Percentiles rank a stretch among this genome's conserved stretches.
Evolutionary conservation across 345 rosid species (phyloP).

Genomic region (Brassica cretica): DNA sequence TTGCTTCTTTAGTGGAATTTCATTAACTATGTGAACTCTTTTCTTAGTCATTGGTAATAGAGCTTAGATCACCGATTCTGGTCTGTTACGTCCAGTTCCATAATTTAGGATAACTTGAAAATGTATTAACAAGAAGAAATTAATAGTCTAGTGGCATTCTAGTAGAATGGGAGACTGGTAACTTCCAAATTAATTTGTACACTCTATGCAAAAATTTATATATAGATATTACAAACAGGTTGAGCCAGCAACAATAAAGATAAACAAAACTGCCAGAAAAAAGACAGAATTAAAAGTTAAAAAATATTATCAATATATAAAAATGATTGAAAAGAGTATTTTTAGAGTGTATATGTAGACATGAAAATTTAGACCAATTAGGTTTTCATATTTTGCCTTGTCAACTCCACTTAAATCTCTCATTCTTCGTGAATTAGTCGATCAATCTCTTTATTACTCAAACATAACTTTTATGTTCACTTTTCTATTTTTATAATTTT

Average conservation of each 20-base stretch:
- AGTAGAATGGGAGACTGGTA: background rate
- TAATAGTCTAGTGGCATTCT: background rate
- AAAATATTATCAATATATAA: too few species aligned
- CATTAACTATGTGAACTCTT: background rate
- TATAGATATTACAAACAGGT: background rate
- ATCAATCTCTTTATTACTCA: too few species aligned
- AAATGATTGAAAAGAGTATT: background rate
- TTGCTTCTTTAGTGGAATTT: background rate
- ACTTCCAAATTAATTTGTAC: background rate
- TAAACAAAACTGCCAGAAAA: background rate
- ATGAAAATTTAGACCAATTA: background rate
- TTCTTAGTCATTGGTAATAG: background rate
- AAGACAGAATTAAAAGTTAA: background rate
- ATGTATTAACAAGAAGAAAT: background rate
- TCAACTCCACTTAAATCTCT: background rate
- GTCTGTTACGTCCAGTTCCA: background rate
- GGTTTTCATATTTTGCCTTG: background rate
- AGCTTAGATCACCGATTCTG: conserved; percentile 17
- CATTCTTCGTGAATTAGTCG: background rate
- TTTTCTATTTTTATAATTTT: too few species aligned
- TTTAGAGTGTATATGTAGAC: background rate
- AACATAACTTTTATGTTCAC: too few species aligned
- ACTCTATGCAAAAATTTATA: background rate
- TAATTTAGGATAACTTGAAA: background rate
- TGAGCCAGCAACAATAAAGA: background rate